Base-by-base conservation (phyloP, 306 rosid species). In the Prinsepia uniflora region DNA sequence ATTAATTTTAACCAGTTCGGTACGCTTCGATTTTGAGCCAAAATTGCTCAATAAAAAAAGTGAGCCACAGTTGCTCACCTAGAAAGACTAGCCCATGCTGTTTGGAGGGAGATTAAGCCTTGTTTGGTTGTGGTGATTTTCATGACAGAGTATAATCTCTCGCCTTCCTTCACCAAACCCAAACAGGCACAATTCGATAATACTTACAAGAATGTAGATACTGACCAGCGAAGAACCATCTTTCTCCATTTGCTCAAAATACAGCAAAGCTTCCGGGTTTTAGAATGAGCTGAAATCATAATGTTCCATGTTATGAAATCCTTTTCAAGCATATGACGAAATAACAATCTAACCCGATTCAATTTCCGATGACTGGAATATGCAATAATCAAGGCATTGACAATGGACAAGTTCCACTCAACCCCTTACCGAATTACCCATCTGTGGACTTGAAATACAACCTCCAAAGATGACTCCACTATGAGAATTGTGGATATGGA, bases 241-340 rank as follows among this genome's bases (percentile, higher is more conserved):
- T 46, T 59, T 73, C 81, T 89, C 88, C 96, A 89, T 90, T 74
- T 80, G 82, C 41, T 83, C 74, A 57, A 94, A 94, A 81, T 79
- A 91, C 19, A 60, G 36, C 67, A 89, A 77, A 55, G 86, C 92
- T 76, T 87, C 68, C 40, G 22, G 75, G 64, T 64, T 52, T 81
- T 87, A 68, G 77, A 61, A 85, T 89, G 88, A 77, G 96, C 91
- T 49, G 96, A 86, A 75, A 94, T 90, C 65, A 89, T 82, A 49
- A 92, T 81, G 45, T 94, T 90, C 98, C 98, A 94, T 9, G 98
- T 86, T 53, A 89, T 85, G 36, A 83, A 77, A 62, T 94, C 96
- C 81, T 76, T 87, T 71, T 90, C 87, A 6, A 91, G 92, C 96
- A 94, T 89, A 43, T 72, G 67, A 65, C 77, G 30, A 67, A 94